phyloP scores from a whole-genome alignment of 495 filamentous ascomycete genomes.

The Penicillium lagena region DNA sequence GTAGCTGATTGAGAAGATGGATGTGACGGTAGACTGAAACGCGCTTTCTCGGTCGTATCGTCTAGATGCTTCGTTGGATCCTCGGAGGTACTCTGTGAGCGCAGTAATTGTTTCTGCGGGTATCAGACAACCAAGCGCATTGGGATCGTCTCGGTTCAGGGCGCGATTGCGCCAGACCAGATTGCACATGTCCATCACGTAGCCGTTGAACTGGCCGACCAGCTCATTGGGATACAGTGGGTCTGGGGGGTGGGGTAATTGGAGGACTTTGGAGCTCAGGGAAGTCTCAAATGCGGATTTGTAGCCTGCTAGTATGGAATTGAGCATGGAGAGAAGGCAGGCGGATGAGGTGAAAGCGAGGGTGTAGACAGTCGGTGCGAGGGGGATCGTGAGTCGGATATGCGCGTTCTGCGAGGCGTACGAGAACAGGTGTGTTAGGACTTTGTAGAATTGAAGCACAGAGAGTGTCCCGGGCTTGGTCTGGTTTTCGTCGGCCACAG shows the following conservation, averaged over 20 bases:
- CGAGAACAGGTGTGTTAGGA: slow-evolving; percentile 48
- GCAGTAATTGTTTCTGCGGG: slow-evolving; percentile 36
- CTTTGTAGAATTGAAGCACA: slow-evolving; percentile 67
- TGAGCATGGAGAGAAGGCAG: slow-evolving; percentile 63
- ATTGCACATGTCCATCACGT: slow-evolving; percentile 87
- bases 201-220: slow-evolving; percentile 72
- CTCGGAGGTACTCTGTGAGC: slow-evolving; percentile 43
- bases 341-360: slow-evolving; percentile 59
- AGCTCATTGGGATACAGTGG: slow-evolving; percentile 44
- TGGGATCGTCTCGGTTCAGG: slow-evolving; percentile 59
- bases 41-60: slow-evolving; percentile 31
- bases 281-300: slow-evolving; percentile 70
- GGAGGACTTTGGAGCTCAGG: slow-evolving; percentile 35
- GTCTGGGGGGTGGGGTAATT: slow-evolving; percentile 20
- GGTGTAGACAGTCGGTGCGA: slow-evolving; percentile 62
- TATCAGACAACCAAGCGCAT: slow-evolving; percentile 68
- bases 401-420: slow-evolving; percentile 38
- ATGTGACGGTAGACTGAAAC: slow-evolving; percentile 40
- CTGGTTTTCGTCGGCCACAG: slow-evolving; percentile 8
- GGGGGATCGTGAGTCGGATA: slow-evolving; percentile 60
- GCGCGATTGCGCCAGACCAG: slow-evolving; percentile 75
- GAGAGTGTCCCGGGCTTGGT: slow-evolving; percentile 21
- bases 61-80: slow-evolving; percentile 24
- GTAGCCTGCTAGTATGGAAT: slow-evolving; percentile 57
- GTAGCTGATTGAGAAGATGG: slow-evolving; percentile 65